Percentiles rank a stretch among this genome's conserved stretches.
These are phyloP conservation scores for Xylaria intraflava DNA, from an alignment of 495 filamentous ascomycete species.

Conservation along the genomic window DNA sequence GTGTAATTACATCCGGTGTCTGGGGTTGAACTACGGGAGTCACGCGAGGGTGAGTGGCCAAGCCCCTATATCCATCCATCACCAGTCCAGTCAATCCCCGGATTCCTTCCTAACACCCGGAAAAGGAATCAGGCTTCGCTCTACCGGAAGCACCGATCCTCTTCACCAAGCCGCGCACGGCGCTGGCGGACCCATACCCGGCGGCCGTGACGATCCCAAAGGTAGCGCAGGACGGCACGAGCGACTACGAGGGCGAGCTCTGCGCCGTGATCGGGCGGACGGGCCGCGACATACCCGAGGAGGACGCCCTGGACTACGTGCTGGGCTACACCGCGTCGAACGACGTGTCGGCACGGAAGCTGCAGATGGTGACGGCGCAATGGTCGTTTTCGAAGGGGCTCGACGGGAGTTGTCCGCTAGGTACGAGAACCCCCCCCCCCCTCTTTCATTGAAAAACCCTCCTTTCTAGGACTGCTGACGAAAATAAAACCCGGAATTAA, in stretches of 20 bases:
- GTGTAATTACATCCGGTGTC: constrained; percentile 41
- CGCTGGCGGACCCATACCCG: constrained; percentile 38
- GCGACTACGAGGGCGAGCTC: constrained; percentile 48
- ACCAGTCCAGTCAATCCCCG: too few species aligned
- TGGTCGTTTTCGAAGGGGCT: constrained; percentile 47
- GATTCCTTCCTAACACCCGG: too few species aligned
- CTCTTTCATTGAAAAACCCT: background rate
- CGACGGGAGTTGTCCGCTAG: constrained; percentile 43
- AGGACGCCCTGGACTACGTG: constrained; percentile 42
- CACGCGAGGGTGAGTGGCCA: constrained; percentile 25
- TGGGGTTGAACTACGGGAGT: constrained; percentile 43
- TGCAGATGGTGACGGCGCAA: constrained; percentile 42
- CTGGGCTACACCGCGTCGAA: constrained; percentile 44
- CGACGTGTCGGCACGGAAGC: constrained; percentile 39
- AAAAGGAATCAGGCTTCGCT: constrained; percentile 29
- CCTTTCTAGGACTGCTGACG: too few species aligned
- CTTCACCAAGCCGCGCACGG: constrained; percentile 43
- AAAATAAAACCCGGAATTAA: background rate
- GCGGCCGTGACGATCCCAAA: constrained; percentile 40
- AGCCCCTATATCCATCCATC: background rate
- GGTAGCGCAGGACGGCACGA: constrained; percentile 38
- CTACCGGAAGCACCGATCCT: constrained; percentile 37
- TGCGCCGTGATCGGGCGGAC: constrained; percentile 40
- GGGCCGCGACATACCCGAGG: constrained; percentile 42
- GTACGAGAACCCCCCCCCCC: constrained; percentile 34